Base-by-base conservation (phyloP, 2,329 filamentous ascomycete species). In the Ophiostoma australiae region DNA sequence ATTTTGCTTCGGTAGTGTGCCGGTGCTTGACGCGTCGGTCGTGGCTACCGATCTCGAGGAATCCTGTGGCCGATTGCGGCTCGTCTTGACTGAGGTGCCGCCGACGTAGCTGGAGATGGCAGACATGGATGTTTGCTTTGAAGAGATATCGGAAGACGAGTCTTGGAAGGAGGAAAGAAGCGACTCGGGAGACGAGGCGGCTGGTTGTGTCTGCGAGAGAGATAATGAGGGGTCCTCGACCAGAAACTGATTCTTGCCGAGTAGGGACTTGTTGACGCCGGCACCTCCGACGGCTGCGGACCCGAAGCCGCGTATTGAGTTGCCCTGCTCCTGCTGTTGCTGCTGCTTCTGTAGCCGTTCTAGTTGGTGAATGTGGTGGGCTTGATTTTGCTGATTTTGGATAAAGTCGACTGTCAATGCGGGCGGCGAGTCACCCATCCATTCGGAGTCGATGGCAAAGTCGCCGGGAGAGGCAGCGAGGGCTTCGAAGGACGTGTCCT, bases 131-230 rank as follows among this genome's bases (percentile, higher is more conserved):
- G 74, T 75, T 67, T 73, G 73, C 65, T 75, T 74, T 13, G 74
- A 75, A 10, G 85, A 86, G 73, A 75, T 75, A 44, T 86, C 84
- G 69, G 84, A 86, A 4, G 83, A 83, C 3, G 83, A 85, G 75
- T 86, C 84, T 71, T 80, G 81, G 69, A 81, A 83, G 4, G 75
- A 73, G 1, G 76, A 77, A 27, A 76, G 73, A 5, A 71, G 69
- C 2, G 76, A 76, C 13, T 76, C 76, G 41, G 74, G 74, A 3
- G 74, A 73, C 0, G 76, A 74, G n/a, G 61, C 68, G 2, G 27
- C 37, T 23, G 72, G 31, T 15, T 70, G 55, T 39, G 71, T 37
- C 13, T 72, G 73, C 3, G 73, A 73, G 11, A 72, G 69, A 17
- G 39, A 33, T 35, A 71, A 17, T 7, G 65, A 61, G 15, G 71